Evolutionary conservation across 1,284 basidiomycete genomes (phyloP).

Genomic region (Ganoderma resinaceum): DNA sequence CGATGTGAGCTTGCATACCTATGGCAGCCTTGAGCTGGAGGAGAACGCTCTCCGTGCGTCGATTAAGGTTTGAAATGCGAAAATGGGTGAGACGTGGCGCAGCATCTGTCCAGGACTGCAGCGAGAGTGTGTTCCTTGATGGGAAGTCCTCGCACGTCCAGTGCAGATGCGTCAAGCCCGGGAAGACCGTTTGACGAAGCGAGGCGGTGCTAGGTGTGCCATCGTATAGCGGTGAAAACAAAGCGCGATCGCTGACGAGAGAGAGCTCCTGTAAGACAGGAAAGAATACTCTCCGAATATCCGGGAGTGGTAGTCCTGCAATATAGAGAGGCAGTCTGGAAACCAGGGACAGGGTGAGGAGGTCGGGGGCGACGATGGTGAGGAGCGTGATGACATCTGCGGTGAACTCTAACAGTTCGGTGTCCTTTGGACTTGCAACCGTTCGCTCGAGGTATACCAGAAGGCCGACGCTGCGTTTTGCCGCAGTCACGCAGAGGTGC

Average conservation of each 20-base stretch:
- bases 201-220: neutral
- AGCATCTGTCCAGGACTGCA: neutral
- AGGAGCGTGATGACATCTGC: conserved; percentile 15
- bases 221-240: neutral
- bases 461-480: neutral
- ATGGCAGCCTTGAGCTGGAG: neutral
- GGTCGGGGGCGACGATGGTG: conserved; percentile 16
- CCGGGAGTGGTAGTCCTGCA: neutral
- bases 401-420: neutral
- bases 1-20: neutral
- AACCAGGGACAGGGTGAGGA: conserved; percentile 17
- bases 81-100: neutral
- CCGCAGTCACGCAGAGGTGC: neutral
- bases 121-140: neutral
- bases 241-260: neutral
- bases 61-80: conserved; percentile 4
- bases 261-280: neutral
- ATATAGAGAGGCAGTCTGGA: neutral
- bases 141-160: conserved; percentile 1
- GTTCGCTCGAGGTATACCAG: no score
- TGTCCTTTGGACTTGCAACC: neutral
- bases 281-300: neutral
- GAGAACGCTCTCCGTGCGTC: neutral
- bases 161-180: neutral
- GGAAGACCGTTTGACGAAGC: neutral